Base-by-base conservation (phyloP, 352 stramenopile genomes). In the Stephanocyclus meneghinianus region DNA sequence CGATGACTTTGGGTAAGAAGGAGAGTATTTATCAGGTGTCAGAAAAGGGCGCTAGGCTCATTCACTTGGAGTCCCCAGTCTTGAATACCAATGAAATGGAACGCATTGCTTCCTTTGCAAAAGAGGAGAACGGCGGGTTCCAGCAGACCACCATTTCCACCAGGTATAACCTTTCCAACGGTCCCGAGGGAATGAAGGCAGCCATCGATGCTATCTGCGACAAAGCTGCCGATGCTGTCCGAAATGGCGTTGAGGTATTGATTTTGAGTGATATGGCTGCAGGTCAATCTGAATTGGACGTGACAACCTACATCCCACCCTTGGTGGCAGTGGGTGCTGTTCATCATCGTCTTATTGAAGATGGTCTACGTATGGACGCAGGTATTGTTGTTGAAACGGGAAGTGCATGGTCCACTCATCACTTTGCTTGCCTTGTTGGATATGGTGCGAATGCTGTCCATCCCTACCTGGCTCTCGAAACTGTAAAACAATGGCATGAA, bases 361-460 rank as follows among this genome's bases (percentile, higher is more conserved):
- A 90, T 60, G 91, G 92, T 66, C 74, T 95, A n/a, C 73, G 93
- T 37, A 95, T 95, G 90, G 86, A 95, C 63, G 76, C 87, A 50
- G 91, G 91, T 62, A 87, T 96, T 62, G 69, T 96, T 60, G 80
- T 95, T 44, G 91, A 96, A 82, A 96, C 93, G 69, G 93, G 90
- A 71, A 86, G 86, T 76, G 91, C 90, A 8, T 96, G 93, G 92
- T 93, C 85, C 55, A 96, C 92, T 56, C 93, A 96, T 84, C 93
- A 96, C 65, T 92, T 96, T 64, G 92, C 92, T 1, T 92, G 85
- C 63, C 82, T 96, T 35, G 86, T 96, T 21, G 93, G 93, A 50
- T 96, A 95, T 69, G 93, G 93, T 62, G 93, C 92, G 1, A 94
- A 92, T 72, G 93, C 92, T 32, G 86, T 96, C 2, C 90, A 95